These are phyloP conservation scores for Cymbopogon flexuosus DNA, from an alignment of 202 grass and related monocot genomes.

Conservation along the genomic window DNA sequence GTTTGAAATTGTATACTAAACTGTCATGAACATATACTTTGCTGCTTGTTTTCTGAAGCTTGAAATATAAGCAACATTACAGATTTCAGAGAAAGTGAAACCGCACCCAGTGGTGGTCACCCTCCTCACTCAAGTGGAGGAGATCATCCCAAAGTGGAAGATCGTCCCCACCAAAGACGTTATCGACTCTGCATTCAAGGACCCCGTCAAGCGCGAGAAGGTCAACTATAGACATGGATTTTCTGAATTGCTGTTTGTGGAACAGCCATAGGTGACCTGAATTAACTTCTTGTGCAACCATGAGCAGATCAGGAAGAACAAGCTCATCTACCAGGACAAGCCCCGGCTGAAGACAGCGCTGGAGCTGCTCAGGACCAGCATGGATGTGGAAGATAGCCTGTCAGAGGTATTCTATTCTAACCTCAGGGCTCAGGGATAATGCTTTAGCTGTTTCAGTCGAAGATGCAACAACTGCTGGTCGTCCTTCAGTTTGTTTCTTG, in stretches of 20 bases:
- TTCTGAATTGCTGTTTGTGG: not conserved
- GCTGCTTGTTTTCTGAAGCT: not conserved
- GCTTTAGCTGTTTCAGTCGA: not conserved
- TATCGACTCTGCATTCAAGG: constrained; percentile 81
- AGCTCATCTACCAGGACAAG: constrained; percentile 92
- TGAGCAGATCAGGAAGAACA: constrained; percentile 79
- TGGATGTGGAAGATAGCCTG: constrained; percentile 68
- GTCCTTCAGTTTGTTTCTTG: not conserved
- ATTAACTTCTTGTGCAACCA: not conserved
- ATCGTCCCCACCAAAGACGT: constrained; percentile 85
- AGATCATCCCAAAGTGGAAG: constrained; percentile 94
- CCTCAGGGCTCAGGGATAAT: not conserved
- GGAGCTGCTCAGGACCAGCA: constrained; percentile 83
- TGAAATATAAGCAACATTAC: not conserved
- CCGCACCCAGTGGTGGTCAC: constrained; percentile 65
- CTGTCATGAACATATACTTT: not conserved
- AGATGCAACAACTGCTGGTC: not conserved
- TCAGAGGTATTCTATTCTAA: constrained; percentile 38
- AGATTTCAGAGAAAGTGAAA: constrained; percentile 93
- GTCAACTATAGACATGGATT: not conserved
- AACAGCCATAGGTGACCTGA: not conserved
- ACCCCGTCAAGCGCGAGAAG: constrained; percentile 72
- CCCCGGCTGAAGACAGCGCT: constrained; percentile 80
- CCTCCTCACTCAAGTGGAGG: constrained; percentile 73
- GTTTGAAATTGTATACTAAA: not conserved